Conservation (phyloP, 257 asterid species). For the Nicotiana knightiana region DNA sequence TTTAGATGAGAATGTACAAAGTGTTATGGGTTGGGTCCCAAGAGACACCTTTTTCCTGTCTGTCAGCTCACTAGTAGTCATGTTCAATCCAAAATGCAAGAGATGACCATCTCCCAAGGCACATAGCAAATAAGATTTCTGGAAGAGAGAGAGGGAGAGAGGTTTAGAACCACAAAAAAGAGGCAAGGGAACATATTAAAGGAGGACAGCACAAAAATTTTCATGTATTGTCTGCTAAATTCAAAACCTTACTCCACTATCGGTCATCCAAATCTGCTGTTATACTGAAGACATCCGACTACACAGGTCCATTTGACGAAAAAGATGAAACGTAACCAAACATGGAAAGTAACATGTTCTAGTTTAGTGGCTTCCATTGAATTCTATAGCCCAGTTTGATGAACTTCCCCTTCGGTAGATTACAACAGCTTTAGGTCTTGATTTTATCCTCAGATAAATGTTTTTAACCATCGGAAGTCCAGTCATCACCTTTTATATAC, state of each 20-base stretch:
- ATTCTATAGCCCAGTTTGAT: neutral
- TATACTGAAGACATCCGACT: neutral
- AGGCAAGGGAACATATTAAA: neutral
- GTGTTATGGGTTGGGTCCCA: conserved; percentile 93
- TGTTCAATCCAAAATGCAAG: conserved; percentile 71
- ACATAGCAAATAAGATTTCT: conserved; percentile 90
- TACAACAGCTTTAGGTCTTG: neutral
- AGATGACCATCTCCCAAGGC: conserved; percentile 99
- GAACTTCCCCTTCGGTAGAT: neutral
- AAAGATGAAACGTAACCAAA: neutral
- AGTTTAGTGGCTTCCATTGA: neutral
- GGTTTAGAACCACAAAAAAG: neutral
- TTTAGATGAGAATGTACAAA: conserved; percentile 96
- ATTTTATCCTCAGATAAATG: neutral
- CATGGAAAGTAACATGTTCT: neutral
- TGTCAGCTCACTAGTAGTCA: conserved; percentile 71
- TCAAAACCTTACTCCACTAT: neutral
- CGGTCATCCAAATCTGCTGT: neutral
- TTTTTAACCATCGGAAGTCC: neutral
- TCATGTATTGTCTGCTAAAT: neutral
- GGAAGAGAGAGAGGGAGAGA: conserved; percentile 21
- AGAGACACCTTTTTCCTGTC: conserved; percentile 94
- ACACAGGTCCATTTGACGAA: neutral
- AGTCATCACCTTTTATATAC: neutral
- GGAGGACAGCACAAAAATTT: neutral